Base-by-base conservation (phyloP, 1,139 yeast species). In the Yamadazyma dendronema region DNA sequence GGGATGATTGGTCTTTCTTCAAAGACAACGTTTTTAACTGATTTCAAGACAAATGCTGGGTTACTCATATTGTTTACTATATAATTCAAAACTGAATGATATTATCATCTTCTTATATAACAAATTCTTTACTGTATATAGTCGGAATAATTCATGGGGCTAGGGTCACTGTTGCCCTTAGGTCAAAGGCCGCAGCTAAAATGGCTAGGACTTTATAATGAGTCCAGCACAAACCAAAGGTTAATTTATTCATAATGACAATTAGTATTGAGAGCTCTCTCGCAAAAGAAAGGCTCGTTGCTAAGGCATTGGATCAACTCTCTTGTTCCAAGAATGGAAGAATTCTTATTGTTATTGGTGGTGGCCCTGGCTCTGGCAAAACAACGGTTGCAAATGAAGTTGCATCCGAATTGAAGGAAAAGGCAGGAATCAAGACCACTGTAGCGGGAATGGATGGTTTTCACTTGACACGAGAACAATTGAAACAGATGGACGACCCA, bases 301-400 rank as follows among this genome's bases (percentile, higher is more conserved):
- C n/a, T n/a, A n/a, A n/a, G n/a, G n/a, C n/a, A n/a, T n/a, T n/a
- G n/a, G n/a, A n/a, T n/a, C n/a, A n/a, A n/a, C n/a, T n/a, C n/a
- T n/a, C n/a, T n/a, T n/a, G n/a, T n/a, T n/a, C n/a, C n/a, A n/a
- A n/a, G n/a, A 24, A 24, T 24, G 13, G 13, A 8, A 24, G 88
- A 39, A 56, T 79, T 1, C 44, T 81, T 10, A 66, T 87, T 6
- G 65, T 84, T 1, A 52, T 87, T 13, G 81, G 82, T 4, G 95
- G 95, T 0, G 72, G 81, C 0, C 95, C 95, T 1, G 96, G 95
- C 3, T 79, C 90, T 2, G 95, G 96, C 0, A 87, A 87, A 53
- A 74, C 89, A 2, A 84, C 95, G 0, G 56, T 81, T 30, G 81
- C 89, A 0, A 54, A 57, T 28, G 44, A 54, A 10, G 54, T 53